Evolutionary conservation across 495 filamentous ascomycete species (phyloP).

Genomic region (Penicillium salamii): DNA sequence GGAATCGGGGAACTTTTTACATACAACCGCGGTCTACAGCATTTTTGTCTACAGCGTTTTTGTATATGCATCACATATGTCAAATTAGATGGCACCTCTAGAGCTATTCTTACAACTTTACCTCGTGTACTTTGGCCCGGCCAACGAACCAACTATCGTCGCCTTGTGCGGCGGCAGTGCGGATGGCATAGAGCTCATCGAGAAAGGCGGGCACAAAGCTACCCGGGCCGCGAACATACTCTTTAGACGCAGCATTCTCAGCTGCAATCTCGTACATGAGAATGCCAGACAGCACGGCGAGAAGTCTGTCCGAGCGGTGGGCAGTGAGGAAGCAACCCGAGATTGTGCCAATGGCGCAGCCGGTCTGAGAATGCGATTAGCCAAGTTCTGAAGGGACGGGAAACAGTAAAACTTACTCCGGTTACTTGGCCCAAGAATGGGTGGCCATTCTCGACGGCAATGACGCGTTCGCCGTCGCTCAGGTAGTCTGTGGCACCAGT

Average conservation of each 20-base stretch:
- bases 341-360: slow-evolving; percentile 80
- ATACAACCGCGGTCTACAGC: too few relatives aligned
- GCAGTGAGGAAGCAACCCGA: slow-evolving; percentile 71
- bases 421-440: slow-evolving; percentile 75
- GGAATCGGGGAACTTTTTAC: slow-evolving; percentile 28
- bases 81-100: not conserved
- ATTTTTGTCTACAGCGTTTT: too few relatives aligned
- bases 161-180: slow-evolving; percentile 43
- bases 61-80: too few relatives aligned
- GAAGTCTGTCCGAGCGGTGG: slow-evolving; percentile 55
- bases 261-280: slow-evolving; percentile 84
- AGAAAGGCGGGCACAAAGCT: slow-evolving; percentile 87
- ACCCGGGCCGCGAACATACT: slow-evolving; percentile 73
- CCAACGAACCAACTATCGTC: slow-evolving; percentile 52
- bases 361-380: slow-evolving; percentile 47
- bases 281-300: slow-evolving; percentile 69
- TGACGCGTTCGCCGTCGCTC: slow-evolving; percentile 67
- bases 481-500: slow-evolving; percentile 79
- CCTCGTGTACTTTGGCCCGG: slow-evolving; percentile 52
- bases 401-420: slow-evolving; percentile 45
- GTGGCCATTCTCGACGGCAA: slow-evolving; percentile 74
- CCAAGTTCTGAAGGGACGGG: not conserved
- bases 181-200: slow-evolving; percentile 62
- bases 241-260: slow-evolving; percentile 60
- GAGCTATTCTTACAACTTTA: slow-evolving; percentile 26